These are phyloP conservation scores for Melampsora americana DNA, from an alignment of 1,284 basidiomycete genomes.

Conservation along the genomic window DNA sequence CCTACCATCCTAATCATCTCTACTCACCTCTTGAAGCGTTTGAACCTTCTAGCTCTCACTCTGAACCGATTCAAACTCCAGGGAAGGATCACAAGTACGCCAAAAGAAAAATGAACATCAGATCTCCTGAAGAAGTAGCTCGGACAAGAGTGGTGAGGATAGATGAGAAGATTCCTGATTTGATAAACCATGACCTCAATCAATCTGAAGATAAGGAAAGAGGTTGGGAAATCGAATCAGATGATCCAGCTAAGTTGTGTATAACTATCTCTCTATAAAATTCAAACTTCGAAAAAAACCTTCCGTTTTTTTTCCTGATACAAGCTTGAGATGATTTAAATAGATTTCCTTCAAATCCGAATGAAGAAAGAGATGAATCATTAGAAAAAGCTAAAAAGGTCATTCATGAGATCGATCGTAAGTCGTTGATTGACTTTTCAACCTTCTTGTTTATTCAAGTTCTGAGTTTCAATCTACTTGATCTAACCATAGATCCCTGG, in stretches of 20 bases:
- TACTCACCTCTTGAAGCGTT: too few species aligned
- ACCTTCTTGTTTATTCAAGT: not conserved
- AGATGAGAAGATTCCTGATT: too few species aligned
- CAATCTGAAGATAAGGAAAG: not conserved
- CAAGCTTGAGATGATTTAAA: not conserved
- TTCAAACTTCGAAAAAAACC: not conserved
- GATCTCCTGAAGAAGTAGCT: too few species aligned
- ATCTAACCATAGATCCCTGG: conserved; percentile 2
- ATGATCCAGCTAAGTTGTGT: not conserved
- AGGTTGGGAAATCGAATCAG: conserved; percentile 2
- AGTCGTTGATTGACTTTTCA: not conserved
- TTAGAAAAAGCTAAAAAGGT: not conserved
- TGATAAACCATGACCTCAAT: too few species aligned
- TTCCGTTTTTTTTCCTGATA: not conserved
- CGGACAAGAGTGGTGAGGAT: too few species aligned
- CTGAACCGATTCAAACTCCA: too few species aligned
- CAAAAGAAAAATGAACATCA: too few species aligned
- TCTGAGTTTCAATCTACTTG: not conserved
- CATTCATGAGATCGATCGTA: not conserved
- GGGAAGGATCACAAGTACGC: too few species aligned
- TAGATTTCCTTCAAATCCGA: not conserved
- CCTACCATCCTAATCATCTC: too few species aligned
- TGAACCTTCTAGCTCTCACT: too few species aligned
- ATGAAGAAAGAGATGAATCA: not conserved
- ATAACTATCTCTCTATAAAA: not conserved